Conservation (phyloP, 371 early-diverging fungal genomes). For the Syncephalastrum sp. region DNA sequence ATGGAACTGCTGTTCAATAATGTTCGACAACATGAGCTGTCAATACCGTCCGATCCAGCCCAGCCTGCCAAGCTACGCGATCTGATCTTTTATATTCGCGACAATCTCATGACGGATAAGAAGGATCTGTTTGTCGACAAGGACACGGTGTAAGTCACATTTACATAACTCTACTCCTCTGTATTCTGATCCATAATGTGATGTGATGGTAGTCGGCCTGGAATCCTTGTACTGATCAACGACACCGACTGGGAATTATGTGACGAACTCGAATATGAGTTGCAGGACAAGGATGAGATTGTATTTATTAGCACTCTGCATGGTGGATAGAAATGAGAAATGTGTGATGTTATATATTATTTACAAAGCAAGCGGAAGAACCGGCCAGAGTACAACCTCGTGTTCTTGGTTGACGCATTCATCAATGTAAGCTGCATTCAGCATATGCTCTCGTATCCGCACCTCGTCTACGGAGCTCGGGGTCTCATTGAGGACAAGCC, state of each 20-base stretch:
- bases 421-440: constrained; percentile 28
- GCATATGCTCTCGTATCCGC: constrained; percentile 24
- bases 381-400: constrained; percentile 33
- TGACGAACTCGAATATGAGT: constrained; percentile 81
- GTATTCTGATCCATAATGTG: background rate
- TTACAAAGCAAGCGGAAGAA: constrained; percentile 32
- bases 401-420: constrained; percentile 15
- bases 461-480: constrained; percentile 6
- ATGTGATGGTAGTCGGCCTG: constrained; percentile 72
- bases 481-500: constrained; percentile 18
- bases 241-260: constrained; percentile 96
- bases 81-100: constrained; percentile 72
- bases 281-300: constrained; percentile 77
- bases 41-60: constrained; percentile 44
- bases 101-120: constrained; percentile 72
- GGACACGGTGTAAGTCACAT: constrained; percentile 74
- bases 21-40: constrained; percentile 53
- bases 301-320: constrained; percentile 96
- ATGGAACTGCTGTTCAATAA: constrained; percentile 92
- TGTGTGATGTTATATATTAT: background rate
- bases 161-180: background rate
- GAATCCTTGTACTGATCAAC: constrained; percentile 93
- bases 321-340: constrained; percentile 31
- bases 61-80: constrained; percentile 65
- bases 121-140: constrained; percentile 85